A percentile compares a stretch with the other conserved stretches of the same genome.
These are phyloP conservation scores for Asterochloris erici DNA, from an alignment of 139 green algal species.

Conservation along the genomic window DNA sequence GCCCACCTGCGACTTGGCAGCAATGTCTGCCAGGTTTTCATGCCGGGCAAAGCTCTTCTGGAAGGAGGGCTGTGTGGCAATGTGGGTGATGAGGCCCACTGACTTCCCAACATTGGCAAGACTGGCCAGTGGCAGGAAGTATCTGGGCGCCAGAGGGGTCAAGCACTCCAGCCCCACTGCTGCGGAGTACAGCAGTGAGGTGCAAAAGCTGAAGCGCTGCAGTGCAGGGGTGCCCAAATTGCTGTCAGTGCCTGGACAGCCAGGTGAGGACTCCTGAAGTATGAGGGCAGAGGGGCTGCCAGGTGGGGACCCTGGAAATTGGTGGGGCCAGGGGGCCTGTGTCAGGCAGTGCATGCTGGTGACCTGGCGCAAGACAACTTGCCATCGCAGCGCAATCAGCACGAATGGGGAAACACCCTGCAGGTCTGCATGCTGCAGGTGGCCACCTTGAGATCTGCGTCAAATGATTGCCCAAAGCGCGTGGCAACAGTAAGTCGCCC, in stretches of 20 bases:
- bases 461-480: conserved; percentile 71
- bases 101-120: conserved; percentile 87
- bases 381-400: no score
- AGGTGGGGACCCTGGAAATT: no score
- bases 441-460: conserved; percentile 85
- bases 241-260: neutral
- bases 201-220: conserved; percentile 80
- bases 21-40: conserved; percentile 92
- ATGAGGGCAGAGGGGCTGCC: no score
- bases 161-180: conserved; percentile 78
- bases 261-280: neutral
- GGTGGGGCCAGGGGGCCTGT: no score
- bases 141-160: conserved; percentile 74
- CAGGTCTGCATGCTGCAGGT: no score
- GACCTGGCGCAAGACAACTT: no score
- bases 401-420: no score
- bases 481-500: conserved; percentile 79
- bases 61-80: conserved; percentile 82
- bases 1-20: conserved; percentile 80
- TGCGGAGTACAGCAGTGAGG: conserved; percentile 72
- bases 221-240: neutral
- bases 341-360: no score
- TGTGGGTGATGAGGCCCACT: conserved; percentile 76
- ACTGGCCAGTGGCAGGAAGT: conserved; percentile 82
- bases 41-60: conserved; percentile 70